Percentiles rank a stretch among this genome's conserved stretches.
phyloP scores from a whole-genome alignment of 2,329 filamentous ascomycete species.

The Alternaria brassicae region DNA sequence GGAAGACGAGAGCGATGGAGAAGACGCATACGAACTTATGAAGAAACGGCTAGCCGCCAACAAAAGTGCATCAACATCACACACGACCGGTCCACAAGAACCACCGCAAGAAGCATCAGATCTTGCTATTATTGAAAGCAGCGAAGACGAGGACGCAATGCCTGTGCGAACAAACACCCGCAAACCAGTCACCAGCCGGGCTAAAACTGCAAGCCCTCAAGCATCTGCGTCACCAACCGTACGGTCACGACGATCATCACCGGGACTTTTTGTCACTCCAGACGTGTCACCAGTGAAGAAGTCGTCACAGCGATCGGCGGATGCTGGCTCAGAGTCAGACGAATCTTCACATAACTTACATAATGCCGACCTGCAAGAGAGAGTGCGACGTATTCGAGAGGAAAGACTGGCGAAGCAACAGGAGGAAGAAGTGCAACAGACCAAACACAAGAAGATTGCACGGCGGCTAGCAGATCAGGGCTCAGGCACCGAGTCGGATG shows the following conservation, averaged over 20 bases:
- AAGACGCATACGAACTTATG: conserved; percentile 56
- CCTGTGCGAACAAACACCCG: conserved; percentile 33
- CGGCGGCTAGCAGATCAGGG: conserved; percentile 50
- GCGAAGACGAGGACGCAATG: conserved; percentile 41
- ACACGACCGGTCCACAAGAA: conserved; percentile 6
- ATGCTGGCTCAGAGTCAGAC: conserved; percentile 52
- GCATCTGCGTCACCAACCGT: conserved; percentile 25
- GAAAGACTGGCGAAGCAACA: conserved; percentile 73
- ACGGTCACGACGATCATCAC: conserved; percentile 51
- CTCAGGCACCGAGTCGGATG: conserved; percentile 63
- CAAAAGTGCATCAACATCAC: conserved; percentile 15
- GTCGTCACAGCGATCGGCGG: conserved; percentile 20
- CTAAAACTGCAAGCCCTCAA: conserved; percentile 22
- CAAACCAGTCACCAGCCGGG: conserved; percentile 15
- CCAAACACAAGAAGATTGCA: conserved; percentile 46
- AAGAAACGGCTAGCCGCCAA: conserved; percentile 54
- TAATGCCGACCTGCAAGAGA: conserved; percentile 71
- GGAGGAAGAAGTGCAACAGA: conserved; percentile 51
- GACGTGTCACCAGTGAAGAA: conserved; percentile 45
- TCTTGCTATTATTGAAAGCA: conserved; percentile 21
- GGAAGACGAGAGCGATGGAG: conserved; percentile 43
- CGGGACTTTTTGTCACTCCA: conserved; percentile 66
- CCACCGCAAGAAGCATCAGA: conserved; percentile 7
- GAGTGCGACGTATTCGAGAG: conserved; percentile 75
- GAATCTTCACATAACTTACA: conserved; percentile 54